Conservation (phyloP, 2,329 filamentous ascomycete species). For the Hypoxylon sp. region DNA sequence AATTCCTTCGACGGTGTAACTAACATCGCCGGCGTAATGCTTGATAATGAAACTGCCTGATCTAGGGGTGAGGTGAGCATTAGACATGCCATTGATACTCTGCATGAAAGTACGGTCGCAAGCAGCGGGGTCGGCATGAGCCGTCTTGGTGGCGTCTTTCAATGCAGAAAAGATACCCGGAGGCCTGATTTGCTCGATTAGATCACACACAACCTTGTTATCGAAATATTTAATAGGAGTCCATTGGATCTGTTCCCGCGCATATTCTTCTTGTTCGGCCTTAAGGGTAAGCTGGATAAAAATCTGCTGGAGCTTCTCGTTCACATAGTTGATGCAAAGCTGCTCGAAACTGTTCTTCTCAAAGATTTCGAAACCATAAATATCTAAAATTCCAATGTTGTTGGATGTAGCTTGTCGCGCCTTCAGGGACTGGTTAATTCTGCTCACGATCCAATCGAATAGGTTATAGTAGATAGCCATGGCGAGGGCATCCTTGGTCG, state of each 20-base stretch:
- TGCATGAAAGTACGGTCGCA: constrained; percentile 97
- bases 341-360: constrained; percentile 99
- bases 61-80: constrained; percentile 88
- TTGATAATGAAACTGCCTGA: constrained; percentile 98
- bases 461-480: constrained; percentile 98
- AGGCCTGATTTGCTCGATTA: constrained; percentile 92
- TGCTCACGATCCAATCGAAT: constrained; percentile 97
- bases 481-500: constrained; percentile 88
- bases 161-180: constrained; percentile 93
- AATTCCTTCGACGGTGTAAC: constrained; percentile 93
- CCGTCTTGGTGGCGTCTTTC: constrained; percentile 98
- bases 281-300: constrained; percentile 98
- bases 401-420: constrained; percentile 79
- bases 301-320: constrained; percentile 98
- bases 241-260: constrained; percentile 95
- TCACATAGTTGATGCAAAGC: constrained; percentile 99
- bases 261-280: constrained; percentile 97
- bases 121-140: constrained; percentile 91
- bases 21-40: constrained; percentile 97
- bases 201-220: constrained; percentile 97
- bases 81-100: constrained; percentile 87
- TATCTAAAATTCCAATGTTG: constrained; percentile 96
- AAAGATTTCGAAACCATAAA: constrained; percentile 99
- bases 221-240: constrained; percentile 99
- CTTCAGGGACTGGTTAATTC: constrained; percentile 87